These are phyloP conservation scores for Hypocreales sp. DNA, from an alignment of 2,329 filamentous ascomycete species.

Conservation along the genomic window DNA sequence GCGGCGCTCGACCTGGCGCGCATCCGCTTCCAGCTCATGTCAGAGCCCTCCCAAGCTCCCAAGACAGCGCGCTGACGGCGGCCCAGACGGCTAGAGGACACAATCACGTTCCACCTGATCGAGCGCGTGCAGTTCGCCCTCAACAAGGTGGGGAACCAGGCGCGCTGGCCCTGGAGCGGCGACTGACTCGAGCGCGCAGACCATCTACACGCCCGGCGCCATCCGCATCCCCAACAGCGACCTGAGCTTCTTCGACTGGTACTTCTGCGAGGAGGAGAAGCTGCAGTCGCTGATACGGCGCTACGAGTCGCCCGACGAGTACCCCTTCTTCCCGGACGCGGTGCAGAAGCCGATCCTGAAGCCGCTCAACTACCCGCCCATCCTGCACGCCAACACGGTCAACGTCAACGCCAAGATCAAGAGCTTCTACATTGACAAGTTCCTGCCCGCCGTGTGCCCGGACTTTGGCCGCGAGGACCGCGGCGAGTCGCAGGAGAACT, in stretches of 20 bases:
- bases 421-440: constrained; percentile 63
- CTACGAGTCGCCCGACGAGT: constrained; percentile 92
- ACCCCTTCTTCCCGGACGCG: constrained; percentile 83
- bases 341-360: constrained; percentile 72
- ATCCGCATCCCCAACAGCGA: constrained; percentile 57
- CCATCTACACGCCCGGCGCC: constrained; percentile 72
- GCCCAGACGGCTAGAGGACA: constrained; percentile 89
- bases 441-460: constrained; percentile 73
- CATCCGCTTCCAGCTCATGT: constrained; percentile 91
- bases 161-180: too few relatives aligned
- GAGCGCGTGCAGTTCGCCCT: constrained; percentile 96
- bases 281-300: constrained; percentile 87
- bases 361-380: constrained; percentile 72
- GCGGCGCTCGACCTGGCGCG: constrained; percentile 80
- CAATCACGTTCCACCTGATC: constrained; percentile 92
- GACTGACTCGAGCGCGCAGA: constrained; percentile 20
- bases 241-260: constrained; percentile 86
- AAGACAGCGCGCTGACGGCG: too few relatives aligned
- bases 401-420: constrained; percentile 85
- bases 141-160: constrained; percentile 41
- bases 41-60: too few relatives aligned
- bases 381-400: constrained; percentile 78
- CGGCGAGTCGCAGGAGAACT: constrained; percentile 82
- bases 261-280: constrained; percentile 76
- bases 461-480: constrained; percentile 63